These are phyloP conservation scores for Colletotrichum limetticola DNA, from an alignment of 2,329 filamentous ascomycete species.

Conservation along the genomic window DNA sequence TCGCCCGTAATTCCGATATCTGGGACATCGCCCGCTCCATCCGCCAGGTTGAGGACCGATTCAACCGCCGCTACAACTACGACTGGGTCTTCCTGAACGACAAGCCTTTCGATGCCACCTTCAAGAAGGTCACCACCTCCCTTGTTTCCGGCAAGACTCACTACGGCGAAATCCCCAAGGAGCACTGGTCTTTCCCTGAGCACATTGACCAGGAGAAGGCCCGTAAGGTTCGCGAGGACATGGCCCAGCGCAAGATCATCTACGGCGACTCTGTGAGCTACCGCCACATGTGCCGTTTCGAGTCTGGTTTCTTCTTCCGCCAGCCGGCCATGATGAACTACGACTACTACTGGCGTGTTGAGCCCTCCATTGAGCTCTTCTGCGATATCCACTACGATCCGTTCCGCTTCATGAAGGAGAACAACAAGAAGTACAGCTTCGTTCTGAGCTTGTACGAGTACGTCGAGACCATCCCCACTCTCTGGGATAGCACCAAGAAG, in stretches of 20 bases:
- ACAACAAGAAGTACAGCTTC: conserved; percentile 98
- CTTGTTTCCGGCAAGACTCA: conserved; percentile 93
- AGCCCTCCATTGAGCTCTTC: conserved; percentile 95
- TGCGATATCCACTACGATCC: conserved; percentile 97
- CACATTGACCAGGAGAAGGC: conserved; percentile 97
- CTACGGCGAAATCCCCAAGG: conserved; percentile 88
- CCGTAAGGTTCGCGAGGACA: conserved; percentile 89
- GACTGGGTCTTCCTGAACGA: conserved; percentile 99
- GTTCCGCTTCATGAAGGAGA: conserved; percentile 95
- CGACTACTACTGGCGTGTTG: conserved; percentile 99
- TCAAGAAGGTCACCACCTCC: conserved; percentile 90
- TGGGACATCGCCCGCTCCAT: conserved; percentile 99
- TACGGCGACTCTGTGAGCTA: conserved; percentile 98
- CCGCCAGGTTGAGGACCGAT: conserved; percentile 95
- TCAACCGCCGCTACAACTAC: conserved; percentile 97
- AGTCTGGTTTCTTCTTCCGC: conserved; percentile 99
- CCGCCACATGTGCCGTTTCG: conserved; percentile 99
- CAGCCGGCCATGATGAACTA: conserved; percentile 94
- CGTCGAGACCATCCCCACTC: conserved; percentile 91
- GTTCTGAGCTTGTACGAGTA: conserved; percentile 97
- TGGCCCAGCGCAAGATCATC: conserved; percentile 95
- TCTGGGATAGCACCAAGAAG: conserved; percentile 95
- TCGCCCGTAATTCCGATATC: conserved; percentile 91
- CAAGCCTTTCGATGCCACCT: conserved; percentile 89
- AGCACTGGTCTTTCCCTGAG: conserved; percentile 97